Base-by-base conservation (phyloP, 192 early-diverging fungal genomes). In the Phlyctochytrium arcticum region DNA sequence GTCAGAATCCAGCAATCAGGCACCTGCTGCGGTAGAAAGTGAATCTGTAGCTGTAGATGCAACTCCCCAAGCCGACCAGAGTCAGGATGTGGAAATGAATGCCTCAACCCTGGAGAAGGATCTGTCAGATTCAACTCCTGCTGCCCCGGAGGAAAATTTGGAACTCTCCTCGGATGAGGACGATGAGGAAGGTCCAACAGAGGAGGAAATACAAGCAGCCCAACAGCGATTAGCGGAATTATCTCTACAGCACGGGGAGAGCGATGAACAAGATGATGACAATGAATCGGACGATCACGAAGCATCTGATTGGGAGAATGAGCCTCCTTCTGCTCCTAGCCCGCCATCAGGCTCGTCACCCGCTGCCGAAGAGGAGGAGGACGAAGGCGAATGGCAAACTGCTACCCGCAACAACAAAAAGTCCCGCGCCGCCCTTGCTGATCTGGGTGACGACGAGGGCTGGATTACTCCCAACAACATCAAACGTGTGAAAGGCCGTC, bases 401-500 rank as follows among this genome's bases (percentile, higher is more conserved):
- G 34, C 47, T 37, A 69, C 19, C n/a, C 46, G 68, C 17, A 26
- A 36, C 5, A 12, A 37, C 23, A 33, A 54, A 21, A 31, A 54
- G 60, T 4, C 47, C 62, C n/a, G 59, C 48, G 35, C 27, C 36
- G 58, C 65, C 10, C 44, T 68, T 9, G 32, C 61, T 1, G 74
- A 78, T 21, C 57, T 56, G 21, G 42, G 70, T 69, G 68, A 62
- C 73, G 92, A 90, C 47, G 90, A 85, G 26, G 80, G 69, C 5
- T 98, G 95, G 95, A 98, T 98, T 68, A 98, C 95, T 3, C 95
- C 95, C 0, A 68, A 77, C 19, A 98, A 96, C 68, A 81, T 98
- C 60, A 79, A 83, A 36, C 74, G 87, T 67, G 80, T 81, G 62
- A 87, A 90, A 60, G 80, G 80, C 3, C n/a, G 50, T 4, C 47